Conservation (phyloP, 2,329 filamentous ascomycete genomes). For the Sclerotinia spermophila region DNA sequence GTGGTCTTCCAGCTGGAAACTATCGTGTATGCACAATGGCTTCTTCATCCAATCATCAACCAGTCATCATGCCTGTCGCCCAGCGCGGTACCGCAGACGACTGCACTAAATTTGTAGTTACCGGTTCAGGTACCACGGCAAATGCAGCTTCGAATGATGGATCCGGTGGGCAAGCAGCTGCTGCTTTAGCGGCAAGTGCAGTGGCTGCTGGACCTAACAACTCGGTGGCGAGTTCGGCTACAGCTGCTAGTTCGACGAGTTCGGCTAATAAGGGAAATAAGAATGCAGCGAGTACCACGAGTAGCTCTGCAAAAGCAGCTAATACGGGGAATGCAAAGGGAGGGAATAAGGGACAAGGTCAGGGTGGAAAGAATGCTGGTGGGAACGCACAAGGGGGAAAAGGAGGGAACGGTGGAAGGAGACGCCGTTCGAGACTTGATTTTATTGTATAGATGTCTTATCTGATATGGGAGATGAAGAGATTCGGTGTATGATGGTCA, state of each 20-base stretch:
- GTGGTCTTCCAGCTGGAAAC: slow-evolving; percentile 42
- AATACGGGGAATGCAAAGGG: neutral
- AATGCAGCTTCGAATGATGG: slow-evolving; percentile 28
- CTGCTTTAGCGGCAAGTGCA: slow-evolving; percentile 25
- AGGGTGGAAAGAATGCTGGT: neutral
- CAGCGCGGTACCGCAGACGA: slow-evolving; percentile 45
- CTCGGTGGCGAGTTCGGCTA: slow-evolving; percentile 10
- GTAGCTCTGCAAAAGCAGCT: neutral
- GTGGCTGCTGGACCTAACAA: slow-evolving; percentile 34
- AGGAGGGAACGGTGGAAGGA: slow-evolving; percentile 13
- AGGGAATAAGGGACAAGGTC: neutral
- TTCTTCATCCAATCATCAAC: slow-evolving; percentile 43
- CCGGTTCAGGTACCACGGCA: slow-evolving; percentile 24
- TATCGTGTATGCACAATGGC: slow-evolving; percentile 46
- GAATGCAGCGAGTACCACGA: slow-evolving; percentile 12
- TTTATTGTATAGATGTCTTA: slow-evolving; percentile 12
- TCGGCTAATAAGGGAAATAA: slow-evolving; percentile 32
- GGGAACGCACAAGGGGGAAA: neutral
- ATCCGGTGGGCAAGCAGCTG: slow-evolving; percentile 24
- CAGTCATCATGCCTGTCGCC: slow-evolving; percentile 44
- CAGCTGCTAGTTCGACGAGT: slow-evolving; percentile 29
- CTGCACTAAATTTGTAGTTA: slow-evolving; percentile 44
- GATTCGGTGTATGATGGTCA: too few species aligned
- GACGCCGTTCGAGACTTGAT: neutral
- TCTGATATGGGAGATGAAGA: neutral